Evolutionary conservation across 495 filamentous ascomycete species (phyloP).

Genomic region (Cryomyces minteri): DNA sequence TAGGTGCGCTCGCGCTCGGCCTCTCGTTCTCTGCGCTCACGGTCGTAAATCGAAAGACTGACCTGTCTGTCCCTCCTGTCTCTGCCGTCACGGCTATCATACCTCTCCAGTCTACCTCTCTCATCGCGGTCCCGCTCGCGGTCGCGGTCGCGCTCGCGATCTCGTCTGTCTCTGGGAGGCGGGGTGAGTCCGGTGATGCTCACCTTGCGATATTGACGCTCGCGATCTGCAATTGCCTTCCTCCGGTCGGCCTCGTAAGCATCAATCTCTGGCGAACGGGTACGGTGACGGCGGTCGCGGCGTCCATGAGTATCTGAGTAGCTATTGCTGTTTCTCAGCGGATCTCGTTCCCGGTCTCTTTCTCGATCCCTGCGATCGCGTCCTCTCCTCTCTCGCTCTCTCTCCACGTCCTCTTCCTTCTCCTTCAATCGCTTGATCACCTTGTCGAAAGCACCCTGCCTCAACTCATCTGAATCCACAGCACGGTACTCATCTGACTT

Average conservation of each 20-base stretch:
- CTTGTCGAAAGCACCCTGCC: constrained; percentile 80
- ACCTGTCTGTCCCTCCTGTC: constrained; percentile 3
- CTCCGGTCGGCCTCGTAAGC: constrained; percentile 77
- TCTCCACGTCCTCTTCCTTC: constrained; percentile 69
- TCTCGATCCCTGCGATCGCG: constrained; percentile 15
- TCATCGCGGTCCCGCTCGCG: constrained; percentile 7
- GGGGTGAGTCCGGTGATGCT: constrained; percentile 34
- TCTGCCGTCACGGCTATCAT: not conserved
- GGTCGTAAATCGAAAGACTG: constrained; percentile 32
- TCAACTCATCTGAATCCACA: constrained; percentile 62
- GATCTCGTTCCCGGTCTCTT: constrained; percentile 27
- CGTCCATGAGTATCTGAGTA: constrained; percentile 35
- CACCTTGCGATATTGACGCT: constrained; percentile 68
- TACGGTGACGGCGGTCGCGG: constrained; percentile 38
- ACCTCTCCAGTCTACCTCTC: constrained; percentile 1
- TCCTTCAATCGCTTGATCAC: constrained; percentile 76
- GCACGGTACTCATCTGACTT: constrained; percentile 68
- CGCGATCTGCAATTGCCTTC: constrained; percentile 71
- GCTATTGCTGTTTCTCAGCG: constrained; percentile 34
- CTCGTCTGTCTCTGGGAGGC: constrained; percentile 21
- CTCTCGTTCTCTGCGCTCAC: constrained; percentile 63
- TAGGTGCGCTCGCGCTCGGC: constrained; percentile 75
- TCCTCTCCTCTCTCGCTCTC: constrained; percentile 39
- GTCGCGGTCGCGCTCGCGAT: constrained; percentile 25
- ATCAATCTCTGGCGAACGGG: constrained; percentile 69